Conservation (phyloP, 208 protist genomes). For the Trypanosoma congolense region DNA sequence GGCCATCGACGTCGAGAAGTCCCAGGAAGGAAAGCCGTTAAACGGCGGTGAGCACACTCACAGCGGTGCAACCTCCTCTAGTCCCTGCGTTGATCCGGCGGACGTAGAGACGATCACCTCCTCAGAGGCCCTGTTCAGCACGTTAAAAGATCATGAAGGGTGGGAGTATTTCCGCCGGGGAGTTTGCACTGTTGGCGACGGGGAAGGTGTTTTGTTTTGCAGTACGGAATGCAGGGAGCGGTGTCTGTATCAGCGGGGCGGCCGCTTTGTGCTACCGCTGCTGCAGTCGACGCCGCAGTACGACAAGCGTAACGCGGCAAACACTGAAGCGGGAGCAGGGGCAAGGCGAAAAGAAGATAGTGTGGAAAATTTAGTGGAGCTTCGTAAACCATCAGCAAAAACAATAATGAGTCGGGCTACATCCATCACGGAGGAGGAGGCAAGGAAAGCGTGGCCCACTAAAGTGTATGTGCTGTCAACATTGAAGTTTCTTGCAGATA, state of each 20-base stretch:
- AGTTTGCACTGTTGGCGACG: background rate
- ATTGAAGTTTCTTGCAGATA: constrained; percentile 27
- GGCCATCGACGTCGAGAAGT: background rate
- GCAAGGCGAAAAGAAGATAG: background rate
- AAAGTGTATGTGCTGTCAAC: constrained; percentile 24
- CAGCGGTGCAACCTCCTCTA: too few relatives aligned
- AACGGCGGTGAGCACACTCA: background rate
- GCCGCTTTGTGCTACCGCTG: constrained; percentile 8
- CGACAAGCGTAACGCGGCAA: too few relatives aligned
- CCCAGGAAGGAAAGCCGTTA: background rate
- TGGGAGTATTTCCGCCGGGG: background rate
- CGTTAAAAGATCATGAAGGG: background rate
- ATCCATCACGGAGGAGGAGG: constrained; percentile 4
- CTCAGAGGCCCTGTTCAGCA: background rate
- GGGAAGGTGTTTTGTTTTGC: constrained; percentile 3
- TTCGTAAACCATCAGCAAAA: constrained; percentile 10
- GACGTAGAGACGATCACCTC: background rate
- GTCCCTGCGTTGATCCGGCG: background rate
- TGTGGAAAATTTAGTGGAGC: background rate
- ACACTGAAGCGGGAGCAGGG: background rate
- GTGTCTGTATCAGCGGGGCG: constrained; percentile 4
- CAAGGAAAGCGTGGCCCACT: constrained; percentile 24
- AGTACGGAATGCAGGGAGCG: constrained; percentile 9
- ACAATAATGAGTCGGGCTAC: constrained; percentile 13
- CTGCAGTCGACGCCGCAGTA: background rate